These are phyloP conservation scores for Xerophyta viscosa DNA, from an alignment of 106 monocot species.

Conservation along the genomic window DNA sequence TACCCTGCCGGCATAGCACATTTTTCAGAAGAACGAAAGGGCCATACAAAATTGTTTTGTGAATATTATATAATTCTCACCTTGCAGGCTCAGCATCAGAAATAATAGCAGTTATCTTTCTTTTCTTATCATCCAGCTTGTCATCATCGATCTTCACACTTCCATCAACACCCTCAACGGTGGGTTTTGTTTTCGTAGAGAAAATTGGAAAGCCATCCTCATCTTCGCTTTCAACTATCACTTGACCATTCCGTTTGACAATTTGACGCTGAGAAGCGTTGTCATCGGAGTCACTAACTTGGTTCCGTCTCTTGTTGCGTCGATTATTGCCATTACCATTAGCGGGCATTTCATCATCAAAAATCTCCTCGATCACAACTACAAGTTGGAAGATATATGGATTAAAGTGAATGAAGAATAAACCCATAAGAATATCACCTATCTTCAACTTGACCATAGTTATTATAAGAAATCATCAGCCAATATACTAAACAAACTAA, in stretches of 20 bases:
- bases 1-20: background rate
- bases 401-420: too few relatives aligned
- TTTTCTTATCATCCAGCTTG: slow-evolving; percentile 15
- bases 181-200: slow-evolving; percentile 17
- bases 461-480: too few relatives aligned
- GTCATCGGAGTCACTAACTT: slow-evolving; percentile 41
- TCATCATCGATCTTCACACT: slow-evolving; percentile 16
- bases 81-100: slow-evolving; percentile 14
- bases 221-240: slow-evolving; percentile 69
- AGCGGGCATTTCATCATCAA: slow-evolving; percentile 53
- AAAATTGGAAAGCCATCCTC: slow-evolving; percentile 91
- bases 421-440: too few relatives aligned
- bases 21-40: too few relatives aligned
- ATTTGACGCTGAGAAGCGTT: slow-evolving; percentile 29
- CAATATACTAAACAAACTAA: too few relatives aligned
- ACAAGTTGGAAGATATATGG: slow-evolving; percentile 7
- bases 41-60: too few relatives aligned
- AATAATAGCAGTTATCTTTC: slow-evolving; percentile 11
- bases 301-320: slow-evolving; percentile 37
- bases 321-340: slow-evolving; percentile 20
- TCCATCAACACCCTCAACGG: slow-evolving; percentile 1
- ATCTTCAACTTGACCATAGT: too few relatives aligned
- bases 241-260: slow-evolving; percentile 17
- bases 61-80: slow-evolving; percentile 13
- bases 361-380: slow-evolving; percentile 93